phyloP scores from a whole-genome alignment of 192 early-diverging fungal genomes.

The Backusella tuberculispora region DNA sequence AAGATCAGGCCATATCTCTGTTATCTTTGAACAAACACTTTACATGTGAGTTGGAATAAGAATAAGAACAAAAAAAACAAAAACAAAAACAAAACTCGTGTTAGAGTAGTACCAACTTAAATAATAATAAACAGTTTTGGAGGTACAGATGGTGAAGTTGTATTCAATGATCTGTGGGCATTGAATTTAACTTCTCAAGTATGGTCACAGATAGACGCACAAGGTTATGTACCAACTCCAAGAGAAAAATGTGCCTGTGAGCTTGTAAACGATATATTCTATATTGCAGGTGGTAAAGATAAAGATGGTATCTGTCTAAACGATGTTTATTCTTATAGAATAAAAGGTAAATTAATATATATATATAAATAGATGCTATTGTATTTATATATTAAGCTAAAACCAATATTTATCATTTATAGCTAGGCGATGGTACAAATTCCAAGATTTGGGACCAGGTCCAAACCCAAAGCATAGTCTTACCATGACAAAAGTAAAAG shows the following conservation, averaged over 20 bases:
- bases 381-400: neutral
- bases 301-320: conserved; percentile 45
- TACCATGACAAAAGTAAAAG: conserved; percentile 46
- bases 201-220: conserved; percentile 48
- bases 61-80: neutral
- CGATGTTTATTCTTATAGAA: conserved; percentile 54
- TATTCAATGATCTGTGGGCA: conserved; percentile 61
- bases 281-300: conserved; percentile 54
- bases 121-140: conserved; percentile 47
- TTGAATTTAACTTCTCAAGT: conserved; percentile 45
- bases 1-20: conserved; percentile 30
- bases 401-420: neutral
- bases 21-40: conserved; percentile 26
- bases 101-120: conserved; percentile 6
- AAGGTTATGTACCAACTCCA: conserved; percentile 47
- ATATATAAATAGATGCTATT: neutral
- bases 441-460: conserved; percentile 46
- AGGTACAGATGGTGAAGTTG: conserved; percentile 52
- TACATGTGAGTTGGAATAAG: conserved; percentile 26
- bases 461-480: conserved; percentile 45
- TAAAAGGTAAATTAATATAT: conserved; percentile 42
- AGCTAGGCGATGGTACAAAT: conserved; percentile 48
- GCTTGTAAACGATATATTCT: conserved; percentile 54
- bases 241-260: conserved; percentile 41
- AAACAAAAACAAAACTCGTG: conserved; percentile 5